Evolutionary conservation across 371 early-diverging fungal genomes (phyloP).

Genomic region (Rhizopus stolonifer): DNA sequence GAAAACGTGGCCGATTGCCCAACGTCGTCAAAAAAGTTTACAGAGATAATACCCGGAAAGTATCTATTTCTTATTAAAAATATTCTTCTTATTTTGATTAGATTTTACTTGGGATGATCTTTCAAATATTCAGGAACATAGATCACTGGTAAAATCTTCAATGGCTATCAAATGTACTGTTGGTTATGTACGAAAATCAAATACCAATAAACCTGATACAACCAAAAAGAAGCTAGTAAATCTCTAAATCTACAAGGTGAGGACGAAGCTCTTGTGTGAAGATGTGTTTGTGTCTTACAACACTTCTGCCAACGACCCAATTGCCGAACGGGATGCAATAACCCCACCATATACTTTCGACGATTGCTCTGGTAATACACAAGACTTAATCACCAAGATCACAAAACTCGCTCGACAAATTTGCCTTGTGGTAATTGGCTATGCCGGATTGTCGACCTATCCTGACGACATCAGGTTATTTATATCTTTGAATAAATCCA

Average conservation of each 20-base stretch:
- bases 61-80: conserved; percentile 15
- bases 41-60: conserved; percentile 24
- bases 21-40: conserved; percentile 26
- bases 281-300: conserved; percentile 33
- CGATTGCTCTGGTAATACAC: conserved; percentile 30
- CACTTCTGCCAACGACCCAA: conserved; percentile 26
- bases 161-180: conserved; percentile 25
- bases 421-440: conserved; percentile 31
- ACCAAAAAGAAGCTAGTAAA: conserved; percentile 30
- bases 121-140: conserved; percentile 25
- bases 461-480: conserved; percentile 27
- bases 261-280: conserved; percentile 33
- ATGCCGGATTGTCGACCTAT: conserved; percentile 29
- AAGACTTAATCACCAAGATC: conserved; percentile 31
- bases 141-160: conserved; percentile 24
- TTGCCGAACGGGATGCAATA: conserved; percentile 27
- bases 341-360: conserved; percentile 26
- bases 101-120: conserved; percentile 29
- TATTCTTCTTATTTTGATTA: conserved; percentile 21
- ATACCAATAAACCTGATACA: conserved; percentile 24
- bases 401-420: conserved; percentile 29
- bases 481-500: conserved; percentile 29
- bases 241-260: conserved; percentile 33
- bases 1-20: conserved; percentile 24
- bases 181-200: conserved; percentile 28